These are phyloP conservation scores for Stenocarpella maydis DNA, from an alignment of 2,329 filamentous ascomycete genomes.

Conservation along the genomic window DNA sequence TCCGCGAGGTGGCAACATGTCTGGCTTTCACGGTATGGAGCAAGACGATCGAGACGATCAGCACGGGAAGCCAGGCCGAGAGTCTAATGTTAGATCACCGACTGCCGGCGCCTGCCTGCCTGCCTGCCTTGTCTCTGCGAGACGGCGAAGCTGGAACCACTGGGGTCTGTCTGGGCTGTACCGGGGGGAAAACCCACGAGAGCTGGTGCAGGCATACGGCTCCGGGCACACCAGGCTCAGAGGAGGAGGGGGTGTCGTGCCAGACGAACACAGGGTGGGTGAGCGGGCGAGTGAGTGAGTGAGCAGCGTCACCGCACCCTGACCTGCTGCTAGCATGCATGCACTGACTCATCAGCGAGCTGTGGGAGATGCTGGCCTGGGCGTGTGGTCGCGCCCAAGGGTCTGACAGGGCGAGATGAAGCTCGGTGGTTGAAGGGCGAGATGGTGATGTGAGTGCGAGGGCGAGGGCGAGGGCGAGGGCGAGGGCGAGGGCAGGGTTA, in stretches of 20 bases:
- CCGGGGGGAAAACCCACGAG: conserved; percentile 59
- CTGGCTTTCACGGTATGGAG: conserved; percentile 14
- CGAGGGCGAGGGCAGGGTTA: neutral
- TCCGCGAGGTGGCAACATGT: neutral
- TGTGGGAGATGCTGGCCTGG: neutral
- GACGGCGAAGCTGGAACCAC: neutral
- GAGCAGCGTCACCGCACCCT: conserved; percentile 24
- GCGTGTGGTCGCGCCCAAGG: conserved; percentile 13
- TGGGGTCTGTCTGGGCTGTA: conserved; percentile 49
- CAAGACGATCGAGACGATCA: conserved; percentile 13
- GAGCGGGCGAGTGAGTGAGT: conserved; percentile 1
- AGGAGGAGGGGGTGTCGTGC: conserved; percentile 34
- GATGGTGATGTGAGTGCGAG: conserved; percentile 17
- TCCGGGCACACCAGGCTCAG: conserved; percentile 46
- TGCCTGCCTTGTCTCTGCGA: too few relatives aligned
- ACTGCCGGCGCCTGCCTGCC: conserved; percentile 1
- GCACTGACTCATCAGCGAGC: conserved; percentile 17
- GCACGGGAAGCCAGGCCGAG: conserved; percentile 14
- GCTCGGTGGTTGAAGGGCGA: conserved; percentile 16
- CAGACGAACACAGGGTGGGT: conserved; percentile 12
- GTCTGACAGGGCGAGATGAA: conserved; percentile 12
- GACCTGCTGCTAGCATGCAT: neutral
- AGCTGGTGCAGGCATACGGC: conserved; percentile 58
- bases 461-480: neutral
- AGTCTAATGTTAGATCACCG: conserved; percentile 24